phyloP scores from a whole-genome alignment of 257 asterid genomes.

The Solanum corneliomulleri region DNA sequence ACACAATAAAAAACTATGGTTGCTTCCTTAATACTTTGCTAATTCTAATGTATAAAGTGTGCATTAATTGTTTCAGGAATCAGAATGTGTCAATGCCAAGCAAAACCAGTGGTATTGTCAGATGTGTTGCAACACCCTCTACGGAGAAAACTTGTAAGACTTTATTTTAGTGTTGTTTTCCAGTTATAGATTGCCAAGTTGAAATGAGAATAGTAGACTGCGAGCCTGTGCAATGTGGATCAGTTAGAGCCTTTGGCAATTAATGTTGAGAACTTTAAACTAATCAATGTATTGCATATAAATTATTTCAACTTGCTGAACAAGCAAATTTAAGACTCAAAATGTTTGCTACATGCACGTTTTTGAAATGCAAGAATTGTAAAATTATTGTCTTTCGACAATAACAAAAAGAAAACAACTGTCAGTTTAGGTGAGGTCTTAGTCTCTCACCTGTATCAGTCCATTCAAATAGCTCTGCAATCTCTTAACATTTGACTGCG shows the following conservation, averaged over 20 bases:
- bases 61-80: conserved; percentile 26
- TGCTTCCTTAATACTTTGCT: not conserved
- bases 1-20: not conserved
- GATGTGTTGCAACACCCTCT: conserved; percentile 63
- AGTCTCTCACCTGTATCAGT: not conserved
- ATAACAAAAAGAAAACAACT: not conserved
- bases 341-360: not conserved
- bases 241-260: not conserved
- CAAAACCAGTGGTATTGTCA: conserved; percentile 24
- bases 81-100: conserved; percentile 32
- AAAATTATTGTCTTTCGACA: not conserved
- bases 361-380: not conserved
- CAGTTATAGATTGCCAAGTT: not conserved
- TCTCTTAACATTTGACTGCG: not conserved
- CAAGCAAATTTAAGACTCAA: not conserved
- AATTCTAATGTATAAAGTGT: not conserved
- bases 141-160: conserved; percentile 46
- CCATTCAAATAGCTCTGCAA: not conserved
- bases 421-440: not conserved
- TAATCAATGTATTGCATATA: not conserved
- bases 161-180: not conserved
- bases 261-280: not conserved
- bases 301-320: not conserved
- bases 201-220: not conserved
- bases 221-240: not conserved